These are phyloP conservation scores for Bisporella sp. DNA, from an alignment of 2,329 filamentous ascomycete genomes.

Conservation along the genomic window DNA sequence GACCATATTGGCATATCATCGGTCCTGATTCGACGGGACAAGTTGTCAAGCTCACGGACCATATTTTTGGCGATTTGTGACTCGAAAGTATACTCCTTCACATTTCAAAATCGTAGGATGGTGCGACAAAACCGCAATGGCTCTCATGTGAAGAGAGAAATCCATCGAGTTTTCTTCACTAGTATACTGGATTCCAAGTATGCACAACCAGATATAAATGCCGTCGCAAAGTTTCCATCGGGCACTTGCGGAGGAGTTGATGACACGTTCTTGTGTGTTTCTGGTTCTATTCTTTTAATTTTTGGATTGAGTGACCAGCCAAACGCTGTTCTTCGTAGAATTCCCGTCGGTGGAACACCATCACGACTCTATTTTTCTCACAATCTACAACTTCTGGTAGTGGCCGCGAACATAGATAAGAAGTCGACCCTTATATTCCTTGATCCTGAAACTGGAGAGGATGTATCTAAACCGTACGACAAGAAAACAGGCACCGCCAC, in stretches of 20 bases:
- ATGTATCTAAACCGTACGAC: conserved; percentile 41
- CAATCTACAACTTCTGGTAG: conserved; percentile 43
- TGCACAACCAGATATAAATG: conserved; percentile 40
- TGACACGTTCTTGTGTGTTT: conserved; percentile 39
- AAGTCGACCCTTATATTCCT: conserved; percentile 48
- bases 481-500: conserved; percentile 32
- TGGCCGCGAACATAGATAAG: conserved; percentile 39
- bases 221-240: conserved; percentile 36
- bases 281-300: conserved; percentile 44
- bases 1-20: conserved; percentile 22
- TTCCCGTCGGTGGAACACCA: conserved; percentile 34
- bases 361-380: conserved; percentile 46
- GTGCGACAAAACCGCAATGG: not conserved
- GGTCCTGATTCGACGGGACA: conserved; percentile 19
- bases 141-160: not conserved
- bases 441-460: conserved; percentile 45
- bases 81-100: conserved; percentile 31
- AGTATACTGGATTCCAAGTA: conserved; percentile 41
- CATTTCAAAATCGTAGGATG: not conserved
- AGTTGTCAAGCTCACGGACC: conserved; percentile 8
- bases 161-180: conserved; percentile 42
- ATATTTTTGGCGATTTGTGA: conserved; percentile 43
- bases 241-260: conserved; percentile 16
- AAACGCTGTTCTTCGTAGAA: conserved; percentile 41
- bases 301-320: conserved; percentile 41